Percentiles rank a stretch among this genome's conserved stretches.
Conservation (phyloP, 345 rosid genomes). For the Garcia nutans region DNA sequence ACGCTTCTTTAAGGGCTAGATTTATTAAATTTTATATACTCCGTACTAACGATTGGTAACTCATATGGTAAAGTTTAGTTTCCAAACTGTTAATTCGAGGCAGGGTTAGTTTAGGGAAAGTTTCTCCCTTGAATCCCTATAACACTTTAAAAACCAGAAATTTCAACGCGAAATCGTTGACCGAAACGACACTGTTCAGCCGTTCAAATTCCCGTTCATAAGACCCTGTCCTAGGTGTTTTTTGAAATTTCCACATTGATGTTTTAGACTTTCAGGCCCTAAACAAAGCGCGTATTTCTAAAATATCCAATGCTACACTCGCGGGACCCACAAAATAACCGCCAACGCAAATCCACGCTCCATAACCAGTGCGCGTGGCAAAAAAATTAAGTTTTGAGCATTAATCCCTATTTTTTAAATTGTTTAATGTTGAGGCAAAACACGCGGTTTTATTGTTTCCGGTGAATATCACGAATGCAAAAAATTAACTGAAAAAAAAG, state of each 20-base stretch:
- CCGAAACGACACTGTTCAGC: no score
- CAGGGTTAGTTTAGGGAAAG: no score
- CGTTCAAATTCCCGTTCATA: background rate
- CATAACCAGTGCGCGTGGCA: background rate
- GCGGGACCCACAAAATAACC: background rate
- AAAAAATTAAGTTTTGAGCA: background rate
- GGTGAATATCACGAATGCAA: background rate
- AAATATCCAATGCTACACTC: background rate
- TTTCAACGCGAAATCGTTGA: no score
- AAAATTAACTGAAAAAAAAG: background rate
- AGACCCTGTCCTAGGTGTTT: background rate
- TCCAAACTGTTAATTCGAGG: no score
- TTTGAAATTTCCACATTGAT: slow-evolving; percentile 3
- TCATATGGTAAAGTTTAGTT: no score
- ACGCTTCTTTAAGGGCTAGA: no score
- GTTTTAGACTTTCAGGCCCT: background rate
- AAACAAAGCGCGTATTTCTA: background rate
- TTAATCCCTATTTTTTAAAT: background rate
- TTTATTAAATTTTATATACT: no score
- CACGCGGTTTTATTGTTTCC: background rate
- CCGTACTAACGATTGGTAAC: no score
- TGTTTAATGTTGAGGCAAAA: background rate
- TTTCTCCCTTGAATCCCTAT: no score
- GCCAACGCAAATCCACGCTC: background rate
- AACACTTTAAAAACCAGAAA: no score